Conservation (phyloP, 148 eudicot genomes). For the Chenopodium quinoa region DNA sequence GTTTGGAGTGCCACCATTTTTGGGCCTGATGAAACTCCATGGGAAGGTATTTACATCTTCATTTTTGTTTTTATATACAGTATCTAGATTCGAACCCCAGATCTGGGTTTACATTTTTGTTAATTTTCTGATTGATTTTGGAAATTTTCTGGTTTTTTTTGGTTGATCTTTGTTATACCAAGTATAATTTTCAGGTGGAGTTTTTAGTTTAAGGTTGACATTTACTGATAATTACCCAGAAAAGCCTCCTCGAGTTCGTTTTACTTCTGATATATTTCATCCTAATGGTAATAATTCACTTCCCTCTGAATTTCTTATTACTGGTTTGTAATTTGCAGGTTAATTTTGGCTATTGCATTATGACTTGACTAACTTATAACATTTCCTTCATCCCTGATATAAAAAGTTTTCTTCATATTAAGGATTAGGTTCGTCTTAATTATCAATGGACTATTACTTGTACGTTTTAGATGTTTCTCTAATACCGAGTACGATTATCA, state of each 20-base stretch:
- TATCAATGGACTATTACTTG: background rate
- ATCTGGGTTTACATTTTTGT: background rate
- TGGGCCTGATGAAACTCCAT: constrained; percentile 38
- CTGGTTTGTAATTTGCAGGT: too few species aligned
- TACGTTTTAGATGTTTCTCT: too few species aligned
- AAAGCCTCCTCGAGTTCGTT: constrained; percentile 38
- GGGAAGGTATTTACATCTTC: constrained; percentile 27
- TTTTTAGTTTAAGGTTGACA: constrained; percentile 37
- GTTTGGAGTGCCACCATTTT: constrained; percentile 41
- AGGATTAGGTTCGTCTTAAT: background rate
- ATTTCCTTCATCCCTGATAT: too few species aligned
- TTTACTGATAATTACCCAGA: constrained; percentile 34
- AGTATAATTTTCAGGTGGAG: constrained; percentile 27
- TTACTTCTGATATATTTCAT: constrained; percentile 37
- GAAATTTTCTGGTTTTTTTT: background rate
- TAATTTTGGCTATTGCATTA: too few species aligned
- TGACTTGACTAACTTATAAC: background rate
- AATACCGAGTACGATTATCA: too few species aligned
- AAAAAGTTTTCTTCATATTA: too few species aligned
- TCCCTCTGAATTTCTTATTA: background rate
- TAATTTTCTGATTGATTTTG: background rate
- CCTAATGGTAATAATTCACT: constrained; percentile 29
- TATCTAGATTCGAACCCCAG: constrained; percentile 4
- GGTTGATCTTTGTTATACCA: too few species aligned
- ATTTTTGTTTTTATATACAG: too few species aligned